A percentile compares a stretch with the other conserved stretches of the same genome.
Conservation (phyloP, 1,284 basidiomycete species). For the Boletus sp. region DNA sequence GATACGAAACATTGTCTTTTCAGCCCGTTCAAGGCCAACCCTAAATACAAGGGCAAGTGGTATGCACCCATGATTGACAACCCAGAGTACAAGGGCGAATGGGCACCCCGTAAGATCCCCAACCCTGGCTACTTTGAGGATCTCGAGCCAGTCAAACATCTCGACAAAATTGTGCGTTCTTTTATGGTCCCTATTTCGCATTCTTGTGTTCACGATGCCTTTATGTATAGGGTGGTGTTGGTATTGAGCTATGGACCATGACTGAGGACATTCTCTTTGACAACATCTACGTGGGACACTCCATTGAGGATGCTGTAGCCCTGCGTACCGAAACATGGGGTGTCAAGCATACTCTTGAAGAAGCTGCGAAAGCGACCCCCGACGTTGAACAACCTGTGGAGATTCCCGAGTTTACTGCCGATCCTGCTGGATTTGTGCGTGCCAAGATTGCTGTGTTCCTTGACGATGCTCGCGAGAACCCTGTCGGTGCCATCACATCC, state of each 20-base stretch:
- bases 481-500: conserved; percentile 70
- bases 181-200: not conserved
- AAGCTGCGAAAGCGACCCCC: conserved; percentile 42
- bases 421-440: conserved; percentile 78
- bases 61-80: conserved; percentile 91
- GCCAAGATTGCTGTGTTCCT: conserved; percentile 71
- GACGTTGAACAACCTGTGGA: conserved; percentile 45
- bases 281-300: conserved; percentile 93
- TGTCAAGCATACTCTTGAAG: conserved; percentile 75
- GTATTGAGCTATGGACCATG: conserved; percentile 99
- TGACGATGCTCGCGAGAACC: conserved; percentile 69
- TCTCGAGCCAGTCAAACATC: conserved; percentile 74
- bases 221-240: conserved; percentile 73
- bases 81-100: conserved; percentile 95
- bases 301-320: conserved; percentile 73
- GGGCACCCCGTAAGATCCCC: conserved; percentile 87
- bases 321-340: conserved; percentile 83
- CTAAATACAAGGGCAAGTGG: conserved; percentile 95
- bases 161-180: conserved; percentile 72
- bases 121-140: conserved; percentile 96
- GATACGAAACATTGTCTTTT: conserved; percentile 1
- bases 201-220: conserved; percentile 10
- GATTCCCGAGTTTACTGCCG: conserved; percentile 59
- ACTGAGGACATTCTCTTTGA: conserved; percentile 95
- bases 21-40: conserved; percentile 86